These are phyloP conservation scores for Gnomoniopsis sp. DNA, from an alignment of 2,329 filamentous ascomycete genomes.

Conservation along the genomic window DNA sequence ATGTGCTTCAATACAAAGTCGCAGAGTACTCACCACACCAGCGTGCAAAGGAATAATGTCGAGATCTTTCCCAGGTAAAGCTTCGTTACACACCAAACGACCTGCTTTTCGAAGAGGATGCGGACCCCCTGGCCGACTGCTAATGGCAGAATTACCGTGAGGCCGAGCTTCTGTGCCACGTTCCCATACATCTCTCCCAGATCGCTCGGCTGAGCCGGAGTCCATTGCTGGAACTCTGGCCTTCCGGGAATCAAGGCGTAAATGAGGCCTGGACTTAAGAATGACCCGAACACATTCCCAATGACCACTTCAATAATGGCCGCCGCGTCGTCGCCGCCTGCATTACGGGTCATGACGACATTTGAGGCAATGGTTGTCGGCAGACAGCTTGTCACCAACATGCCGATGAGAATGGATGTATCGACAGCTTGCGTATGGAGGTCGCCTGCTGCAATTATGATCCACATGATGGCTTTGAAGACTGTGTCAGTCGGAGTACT, in stretches of 20 bases:
- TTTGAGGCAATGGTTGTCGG: slow-evolving; percentile 73
- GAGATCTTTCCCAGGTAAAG: slow-evolving; percentile 51
- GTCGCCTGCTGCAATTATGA: slow-evolving; percentile 43
- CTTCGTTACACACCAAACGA: slow-evolving; percentile 49
- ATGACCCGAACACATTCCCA: slow-evolving; percentile 66
- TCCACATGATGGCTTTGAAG: slow-evolving; percentile 39
- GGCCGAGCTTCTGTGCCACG: slow-evolving; percentile 65
- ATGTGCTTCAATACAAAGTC: slow-evolving; percentile 32
- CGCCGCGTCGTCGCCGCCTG: slow-evolving; percentile 64
- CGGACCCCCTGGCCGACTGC: slow-evolving; percentile 59
- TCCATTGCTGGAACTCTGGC: slow-evolving; percentile 50
- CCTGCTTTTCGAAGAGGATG: slow-evolving; percentile 45
- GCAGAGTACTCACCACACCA: slow-evolving; percentile 43
- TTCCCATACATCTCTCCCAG: slow-evolving; percentile 60
- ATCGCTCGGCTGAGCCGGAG: slow-evolving; percentile 48
- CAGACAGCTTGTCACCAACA: slow-evolving; percentile 64
- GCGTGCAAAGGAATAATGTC: slow-evolving; percentile 42
- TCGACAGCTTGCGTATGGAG: slow-evolving; percentile 56
- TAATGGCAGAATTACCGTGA: slow-evolving; percentile 65
- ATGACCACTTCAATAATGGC: slow-evolving; percentile 67
- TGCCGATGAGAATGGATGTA: slow-evolving; percentile 62
- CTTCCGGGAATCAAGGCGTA: slow-evolving; percentile 55
- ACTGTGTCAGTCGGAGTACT: slow-evolving; percentile 14
- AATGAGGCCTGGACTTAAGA: slow-evolving; percentile 62
- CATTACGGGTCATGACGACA: slow-evolving; percentile 68